Evolutionary conservation across 441 rosid genomes (phyloP), one percentile per base, ranked within the genome.

Genomic region (Macaranga tanarius): DNA sequence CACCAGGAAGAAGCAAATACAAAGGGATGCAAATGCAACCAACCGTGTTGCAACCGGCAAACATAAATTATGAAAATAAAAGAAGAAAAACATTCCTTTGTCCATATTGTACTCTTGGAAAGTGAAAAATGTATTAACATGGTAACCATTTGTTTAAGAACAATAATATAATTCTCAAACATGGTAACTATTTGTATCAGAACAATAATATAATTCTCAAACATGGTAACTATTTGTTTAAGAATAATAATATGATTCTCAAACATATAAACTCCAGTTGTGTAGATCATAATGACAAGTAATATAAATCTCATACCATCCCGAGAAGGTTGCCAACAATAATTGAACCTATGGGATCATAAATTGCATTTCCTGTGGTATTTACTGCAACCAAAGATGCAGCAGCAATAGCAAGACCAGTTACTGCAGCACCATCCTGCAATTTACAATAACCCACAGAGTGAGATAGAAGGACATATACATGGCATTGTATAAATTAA

Each of bases 401-500:
- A 11, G 85, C 99, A 61, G 99, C 99, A 73, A 95, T 89, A 60
- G 86, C 84, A 79, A 95, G 93, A 70, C 98, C 98, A 71, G 97
- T 84, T 73, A 95, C 99, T 47, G 99, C 99, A 82, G 99, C 98
- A 1, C 99, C 97, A 84, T 93, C 99, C 99, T 95, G 92, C 64
- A 69, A 75, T 63, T 57, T 47, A 51, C 64, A 64, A 68, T 74
- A 44, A 62, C 65, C n/a, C 60, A 55, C 57, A 47, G 55, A 65
- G 62, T 65, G 48, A 51, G 10, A 62, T 38, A 71, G 62, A 34
- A 61, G 22, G 40, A 1, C 23, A 26, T 34, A 42, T 22, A 26
- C 19, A 56, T 31, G 38, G 38, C 38, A 31, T 17, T 56, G 34
- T 10, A 50, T 51, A 19, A 22, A 11, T 26, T 44, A 20, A 26